phyloP scores from a whole-genome alignment of 176 grass and related monocot species.

The Pharus latifolius region DNA sequence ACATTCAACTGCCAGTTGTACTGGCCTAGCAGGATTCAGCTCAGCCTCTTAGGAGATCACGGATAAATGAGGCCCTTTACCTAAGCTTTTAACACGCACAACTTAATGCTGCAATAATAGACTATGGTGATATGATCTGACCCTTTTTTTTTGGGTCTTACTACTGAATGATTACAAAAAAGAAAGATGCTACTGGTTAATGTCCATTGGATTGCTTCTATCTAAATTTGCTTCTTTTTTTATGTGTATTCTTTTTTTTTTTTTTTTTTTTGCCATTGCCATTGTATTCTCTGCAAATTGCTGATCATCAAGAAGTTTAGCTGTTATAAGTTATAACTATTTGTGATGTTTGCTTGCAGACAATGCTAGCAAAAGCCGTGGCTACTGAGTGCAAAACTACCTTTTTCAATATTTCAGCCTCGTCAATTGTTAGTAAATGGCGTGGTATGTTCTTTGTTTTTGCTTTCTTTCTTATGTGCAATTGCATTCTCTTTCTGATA shows the following conservation, averaged over 20 bases:
- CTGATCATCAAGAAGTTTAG: neutral
- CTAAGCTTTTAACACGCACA: no score
- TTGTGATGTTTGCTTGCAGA: slow-evolving; percentile 43
- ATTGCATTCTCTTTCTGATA: neutral
- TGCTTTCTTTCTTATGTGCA: slow-evolving; percentile 2
- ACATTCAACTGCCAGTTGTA: neutral
- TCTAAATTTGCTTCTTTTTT: neutral
- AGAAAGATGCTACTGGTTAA: neutral
- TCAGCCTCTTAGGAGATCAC: neutral
- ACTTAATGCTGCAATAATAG: no score
- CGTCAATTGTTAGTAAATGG: slow-evolving; percentile 95
- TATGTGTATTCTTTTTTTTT: neutral
- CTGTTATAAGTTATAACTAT: slow-evolving; percentile 2
- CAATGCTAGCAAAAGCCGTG: slow-evolving; percentile 97
- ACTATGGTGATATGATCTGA: no score
- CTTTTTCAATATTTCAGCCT: slow-evolving; percentile 98
- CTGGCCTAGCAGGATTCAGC: neutral
- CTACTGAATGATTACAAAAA: neutral
- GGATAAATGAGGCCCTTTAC: neutral
- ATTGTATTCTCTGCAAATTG: slow-evolving; percentile 9
- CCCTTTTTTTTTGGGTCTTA: neutral
- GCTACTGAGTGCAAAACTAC: slow-evolving; percentile 93
- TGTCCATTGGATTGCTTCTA: neutral
- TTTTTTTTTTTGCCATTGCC: neutral
- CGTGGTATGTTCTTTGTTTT: slow-evolving; percentile 41